Evolutionary conservation across 345 rosid species (phyloP).

Genomic region (Salix udensis): DNA sequence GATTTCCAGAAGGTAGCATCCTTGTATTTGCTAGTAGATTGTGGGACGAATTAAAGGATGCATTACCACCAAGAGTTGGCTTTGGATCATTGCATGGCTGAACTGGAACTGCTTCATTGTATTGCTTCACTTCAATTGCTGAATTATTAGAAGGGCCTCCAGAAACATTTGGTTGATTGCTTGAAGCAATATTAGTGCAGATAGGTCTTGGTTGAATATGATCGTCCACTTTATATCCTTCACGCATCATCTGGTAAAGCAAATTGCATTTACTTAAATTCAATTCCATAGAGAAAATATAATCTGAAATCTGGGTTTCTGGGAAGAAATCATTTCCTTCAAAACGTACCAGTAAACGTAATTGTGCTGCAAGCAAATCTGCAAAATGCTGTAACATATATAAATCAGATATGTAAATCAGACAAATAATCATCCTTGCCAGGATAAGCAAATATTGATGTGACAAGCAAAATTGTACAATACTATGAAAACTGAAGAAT

Average conservation of each 20-base stretch:
- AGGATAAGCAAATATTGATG: conserved; percentile 2
- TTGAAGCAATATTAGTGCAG: conserved; percentile 40
- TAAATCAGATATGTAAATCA: conserved; percentile 30
- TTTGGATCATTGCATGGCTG: conserved; percentile 54
- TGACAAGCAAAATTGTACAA: not conserved
- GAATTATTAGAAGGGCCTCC: conserved; percentile 51
- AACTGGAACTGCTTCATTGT: conserved; percentile 50
- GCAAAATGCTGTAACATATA: conserved; percentile 62
- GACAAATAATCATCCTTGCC: conserved; percentile 7
- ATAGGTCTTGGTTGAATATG: conserved; percentile 48
- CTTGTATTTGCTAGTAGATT: conserved; percentile 52
- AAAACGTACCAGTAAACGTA: conserved; percentile 62
- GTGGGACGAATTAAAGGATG: conserved; percentile 43
- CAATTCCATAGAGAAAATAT: conserved; percentile 6
- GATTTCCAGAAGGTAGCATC: conserved; percentile 68
- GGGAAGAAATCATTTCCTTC: not conserved
- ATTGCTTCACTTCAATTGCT: conserved; percentile 50
- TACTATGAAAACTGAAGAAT: not conserved
- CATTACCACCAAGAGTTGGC: conserved; percentile 44
- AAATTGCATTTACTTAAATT: conserved; percentile 8
- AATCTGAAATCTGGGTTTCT: conserved; percentile 9
- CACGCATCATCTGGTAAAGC: conserved; percentile 62
- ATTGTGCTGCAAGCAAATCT: conserved; percentile 77
- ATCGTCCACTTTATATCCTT: conserved; percentile 58
- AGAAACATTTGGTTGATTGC: conserved; percentile 48